Conservation (phyloP, 108 stramenopile genomes). For the Conticribra guillardii region DNA sequence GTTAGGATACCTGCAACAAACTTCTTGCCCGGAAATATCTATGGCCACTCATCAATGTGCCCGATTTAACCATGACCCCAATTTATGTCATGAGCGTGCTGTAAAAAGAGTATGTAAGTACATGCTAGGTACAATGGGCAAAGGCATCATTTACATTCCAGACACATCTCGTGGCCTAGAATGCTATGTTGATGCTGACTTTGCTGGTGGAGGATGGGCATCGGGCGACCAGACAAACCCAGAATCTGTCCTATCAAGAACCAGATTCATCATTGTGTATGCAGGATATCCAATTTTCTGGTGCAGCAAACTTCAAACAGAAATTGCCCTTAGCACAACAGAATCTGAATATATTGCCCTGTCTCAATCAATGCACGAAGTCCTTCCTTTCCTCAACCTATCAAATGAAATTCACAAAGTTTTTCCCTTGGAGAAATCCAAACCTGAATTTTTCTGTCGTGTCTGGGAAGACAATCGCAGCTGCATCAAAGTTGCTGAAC, state of each 20-base stretch:
- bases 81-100: slow-evolving; percentile 47
- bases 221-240: neutral
- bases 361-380: neutral
- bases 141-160: neutral
- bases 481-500: slow-evolving; percentile 12
- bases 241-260: neutral
- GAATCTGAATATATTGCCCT: neutral
- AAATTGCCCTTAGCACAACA: slow-evolving; percentile 30
- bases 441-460: neutral
- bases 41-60: slow-evolving; percentile 36
- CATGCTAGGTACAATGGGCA: neutral
- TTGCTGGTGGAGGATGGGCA: no score
- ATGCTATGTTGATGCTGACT: no score
- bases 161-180: neutral
- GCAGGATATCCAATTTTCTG: neutral
- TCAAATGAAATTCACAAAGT: neutral
- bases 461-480: neutral
- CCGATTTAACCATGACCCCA: slow-evolving; percentile 40
- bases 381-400: neutral
- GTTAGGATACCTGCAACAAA: neutral
- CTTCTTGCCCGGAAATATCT: neutral
- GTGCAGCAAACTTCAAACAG: slow-evolving; percentile 42
- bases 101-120: neutral
- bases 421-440: neutral
- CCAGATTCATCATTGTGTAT: neutral